These are phyloP conservation scores for Nakaseomyces delphensis DNA, from an alignment of 1,139 yeast species.

Conservation along the genomic window DNA sequence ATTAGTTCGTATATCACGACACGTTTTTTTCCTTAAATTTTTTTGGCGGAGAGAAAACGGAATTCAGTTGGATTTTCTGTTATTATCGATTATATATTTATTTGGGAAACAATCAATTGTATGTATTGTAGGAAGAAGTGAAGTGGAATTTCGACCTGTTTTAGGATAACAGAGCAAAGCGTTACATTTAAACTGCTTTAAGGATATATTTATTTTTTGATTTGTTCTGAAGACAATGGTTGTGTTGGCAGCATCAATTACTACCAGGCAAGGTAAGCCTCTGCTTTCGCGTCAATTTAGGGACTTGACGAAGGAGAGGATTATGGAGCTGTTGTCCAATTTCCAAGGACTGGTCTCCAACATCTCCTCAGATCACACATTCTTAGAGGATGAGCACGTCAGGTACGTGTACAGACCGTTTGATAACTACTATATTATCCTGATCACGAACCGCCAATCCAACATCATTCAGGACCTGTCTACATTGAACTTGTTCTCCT, in stretches of 20 bases:
- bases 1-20: too few species aligned
- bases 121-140: too few species aligned
- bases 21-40: too few species aligned
- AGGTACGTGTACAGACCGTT: constrained; percentile 94
- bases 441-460: constrained; percentile 84
- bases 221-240: too few species aligned
- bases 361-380: constrained; percentile 75
- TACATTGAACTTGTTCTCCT: constrained; percentile 78
- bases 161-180: too few species aligned
- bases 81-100: too few species aligned
- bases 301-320: constrained; percentile 77
- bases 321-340: constrained; percentile 75
- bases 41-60: too few species aligned
- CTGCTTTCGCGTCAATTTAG: constrained; percentile 87
- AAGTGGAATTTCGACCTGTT: too few species aligned
- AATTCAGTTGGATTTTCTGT: too few species aligned
- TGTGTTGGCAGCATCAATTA: constrained; percentile 88
- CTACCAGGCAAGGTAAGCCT: constrained; percentile 93
- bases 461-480: constrained; percentile 93
- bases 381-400: constrained; percentile 86
- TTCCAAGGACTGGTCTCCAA: constrained; percentile 75
- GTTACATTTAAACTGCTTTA: too few species aligned
- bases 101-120: too few species aligned
- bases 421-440: constrained; percentile 85
- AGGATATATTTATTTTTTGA: too few species aligned